phyloP scores from a whole-genome alignment of 225 moss, liverwort and hornwort genomes.

The Marchantia paleacea region DNA sequence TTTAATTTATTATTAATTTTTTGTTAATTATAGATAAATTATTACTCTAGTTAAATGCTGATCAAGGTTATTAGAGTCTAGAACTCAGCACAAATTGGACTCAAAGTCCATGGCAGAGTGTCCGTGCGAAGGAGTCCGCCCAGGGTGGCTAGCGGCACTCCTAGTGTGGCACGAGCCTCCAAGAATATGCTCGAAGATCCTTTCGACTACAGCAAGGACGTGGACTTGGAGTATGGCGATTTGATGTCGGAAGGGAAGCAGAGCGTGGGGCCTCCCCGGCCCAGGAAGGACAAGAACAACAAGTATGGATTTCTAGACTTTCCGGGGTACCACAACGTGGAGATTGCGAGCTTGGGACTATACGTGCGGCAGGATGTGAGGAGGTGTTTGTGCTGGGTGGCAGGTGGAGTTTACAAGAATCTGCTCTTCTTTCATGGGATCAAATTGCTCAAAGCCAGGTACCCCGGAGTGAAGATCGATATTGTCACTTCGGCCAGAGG shows the following conservation, averaged over 20 bases:
- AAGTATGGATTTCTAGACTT: conserved; percentile 69
- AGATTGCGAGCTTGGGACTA: conserved; percentile 63
- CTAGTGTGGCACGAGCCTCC: conserved; percentile 17
- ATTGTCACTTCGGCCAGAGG: conserved; percentile 66
- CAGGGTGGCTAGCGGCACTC: neutral
- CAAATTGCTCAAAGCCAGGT: conserved; percentile 70
- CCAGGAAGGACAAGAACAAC: conserved; percentile 26
- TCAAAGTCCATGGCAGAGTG: neutral
- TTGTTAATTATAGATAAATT: too few species aligned
- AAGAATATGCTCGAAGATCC: conserved; percentile 68
- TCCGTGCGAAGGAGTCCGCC: too few species aligned
- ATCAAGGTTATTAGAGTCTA: too few species aligned
- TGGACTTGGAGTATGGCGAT: conserved; percentile 55
- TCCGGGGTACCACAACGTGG: conserved; percentile 60
- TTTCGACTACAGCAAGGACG: conserved; percentile 64
- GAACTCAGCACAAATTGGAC: too few species aligned
- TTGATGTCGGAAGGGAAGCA: conserved; percentile 65
- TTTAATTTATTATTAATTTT: too few species aligned
- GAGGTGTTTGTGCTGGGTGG: conserved; percentile 61
- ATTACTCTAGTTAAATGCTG: too few species aligned
- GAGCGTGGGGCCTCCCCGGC: conserved; percentile 50
- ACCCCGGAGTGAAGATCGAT: conserved; percentile 79
- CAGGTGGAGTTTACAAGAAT: conserved; percentile 88
- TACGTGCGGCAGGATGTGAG: conserved; percentile 72
- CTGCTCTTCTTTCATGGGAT: conserved; percentile 84